A percentile compares a stretch with the other conserved stretches of the same genome.
Conservation (phyloP, 2,329 filamentous ascomycete genomes). For the Microsporum audouinii region DNA sequence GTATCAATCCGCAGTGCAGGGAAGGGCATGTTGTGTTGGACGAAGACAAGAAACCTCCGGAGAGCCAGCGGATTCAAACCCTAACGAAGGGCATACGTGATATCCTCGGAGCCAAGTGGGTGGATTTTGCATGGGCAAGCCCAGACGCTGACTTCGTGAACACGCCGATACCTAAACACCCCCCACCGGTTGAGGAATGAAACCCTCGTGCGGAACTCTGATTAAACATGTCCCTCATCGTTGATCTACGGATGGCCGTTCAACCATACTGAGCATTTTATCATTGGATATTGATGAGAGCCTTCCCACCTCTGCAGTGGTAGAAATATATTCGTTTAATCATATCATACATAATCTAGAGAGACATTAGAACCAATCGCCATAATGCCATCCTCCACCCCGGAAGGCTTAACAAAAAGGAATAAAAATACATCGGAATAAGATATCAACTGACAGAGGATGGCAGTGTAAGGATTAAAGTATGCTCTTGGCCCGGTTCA, state of each 20-base stretch:
- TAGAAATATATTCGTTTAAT: background rate
- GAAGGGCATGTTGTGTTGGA: background rate
- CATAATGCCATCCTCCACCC: background rate
- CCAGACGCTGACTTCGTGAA: slow-evolving; percentile 35
- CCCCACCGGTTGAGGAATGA: background rate
- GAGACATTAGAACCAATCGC: background rate
- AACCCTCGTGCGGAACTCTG: background rate
- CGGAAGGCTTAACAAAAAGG: background rate
- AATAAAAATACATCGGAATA: background rate
- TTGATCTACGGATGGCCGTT: background rate
- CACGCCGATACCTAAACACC: slow-evolving; percentile 12
- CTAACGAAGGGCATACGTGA: slow-evolving; percentile 29
- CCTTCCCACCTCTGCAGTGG: background rate
- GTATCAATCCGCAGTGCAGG: background rate
- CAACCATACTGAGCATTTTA: background rate
- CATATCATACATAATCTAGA: background rate
- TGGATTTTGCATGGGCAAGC: slow-evolving; percentile 37
- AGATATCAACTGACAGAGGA: background rate
- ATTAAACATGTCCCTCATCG: background rate
- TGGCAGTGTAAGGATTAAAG: background rate
- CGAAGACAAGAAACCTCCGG: background rate
- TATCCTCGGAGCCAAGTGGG: slow-evolving; percentile 32
- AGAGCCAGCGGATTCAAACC: slow-evolving; percentile 7
- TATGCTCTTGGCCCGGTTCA: background rate
- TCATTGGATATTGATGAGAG: slow-evolving; percentile 3